Percentiles rank a stretch among this genome's conserved stretches.
These are phyloP conservation scores for Cladosporium sp. DNA, from an alignment of 2,329 filamentous ascomycete species.

Conservation along the genomic window DNA sequence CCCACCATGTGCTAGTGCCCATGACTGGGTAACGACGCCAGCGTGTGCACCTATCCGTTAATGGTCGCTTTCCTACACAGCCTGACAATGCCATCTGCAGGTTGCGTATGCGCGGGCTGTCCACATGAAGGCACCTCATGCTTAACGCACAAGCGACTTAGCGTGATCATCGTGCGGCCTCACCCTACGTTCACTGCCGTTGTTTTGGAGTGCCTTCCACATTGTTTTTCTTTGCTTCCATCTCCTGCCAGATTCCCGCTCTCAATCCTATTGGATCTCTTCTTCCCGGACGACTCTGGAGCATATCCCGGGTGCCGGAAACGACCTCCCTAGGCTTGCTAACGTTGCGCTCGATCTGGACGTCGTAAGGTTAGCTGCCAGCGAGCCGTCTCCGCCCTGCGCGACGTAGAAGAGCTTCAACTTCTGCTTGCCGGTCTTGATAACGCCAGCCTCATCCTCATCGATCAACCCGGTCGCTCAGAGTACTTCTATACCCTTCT, in stretches of 20 bases:
- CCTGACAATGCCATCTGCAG: constrained; percentile 21
- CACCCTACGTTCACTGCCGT: constrained; percentile 8
- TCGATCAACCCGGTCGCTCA: constrained; percentile 2
- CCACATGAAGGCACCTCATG: constrained; percentile 9
- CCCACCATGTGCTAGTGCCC: constrained; percentile 18
- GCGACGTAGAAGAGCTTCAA: constrained; percentile 4
- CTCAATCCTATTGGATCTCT: constrained; percentile 7
- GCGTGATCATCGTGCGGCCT: constrained; percentile 12
- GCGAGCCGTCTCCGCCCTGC: constrained; percentile 16
- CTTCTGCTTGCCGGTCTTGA: constrained; percentile 13
- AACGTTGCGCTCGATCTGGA: constrained; percentile 14
- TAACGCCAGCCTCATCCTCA: constrained; percentile 8
- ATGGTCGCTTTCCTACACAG: constrained; percentile 14
- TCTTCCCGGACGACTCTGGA: constrained; percentile 2
- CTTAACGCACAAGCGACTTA: constrained; percentile 9
- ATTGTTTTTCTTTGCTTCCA: constrained; percentile 17
- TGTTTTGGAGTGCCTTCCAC: neutral
- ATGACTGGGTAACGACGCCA: constrained; percentile 16
- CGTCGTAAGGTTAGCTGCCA: constrained; percentile 9
- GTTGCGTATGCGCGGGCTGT: constrained; percentile 15
- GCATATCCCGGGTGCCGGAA: constrained; percentile 17
- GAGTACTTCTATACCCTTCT: neutral
- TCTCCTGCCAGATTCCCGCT: neutral
- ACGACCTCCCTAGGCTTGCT: constrained; percentile 11
- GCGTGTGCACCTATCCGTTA: constrained; percentile 16